A percentile compares a stretch with the other conserved stretches of the same genome.
phyloP scores from a whole-genome alignment of 495 filamentous ascomycete species.

The Achaetomiella virescens region DNA sequence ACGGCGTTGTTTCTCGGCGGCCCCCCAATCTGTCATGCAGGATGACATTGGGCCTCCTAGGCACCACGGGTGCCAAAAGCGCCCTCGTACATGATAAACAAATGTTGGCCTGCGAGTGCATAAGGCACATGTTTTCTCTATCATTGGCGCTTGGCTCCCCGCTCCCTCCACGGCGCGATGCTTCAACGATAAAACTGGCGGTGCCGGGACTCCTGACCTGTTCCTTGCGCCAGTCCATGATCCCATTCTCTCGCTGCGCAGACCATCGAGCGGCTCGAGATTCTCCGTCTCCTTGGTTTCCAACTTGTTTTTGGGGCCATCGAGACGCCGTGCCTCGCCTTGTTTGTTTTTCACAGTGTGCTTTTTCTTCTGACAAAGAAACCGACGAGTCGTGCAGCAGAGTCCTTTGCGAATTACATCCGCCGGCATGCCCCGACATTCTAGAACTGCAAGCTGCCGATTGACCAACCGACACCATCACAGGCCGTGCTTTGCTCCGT shows the following conservation, averaged over 20 bases:
- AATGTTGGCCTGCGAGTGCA: not conserved
- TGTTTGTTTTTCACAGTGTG: too few species aligned
- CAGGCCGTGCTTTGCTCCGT: not conserved
- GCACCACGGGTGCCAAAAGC: not conserved
- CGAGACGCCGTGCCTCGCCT: too few species aligned
- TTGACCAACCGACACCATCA: not conserved
- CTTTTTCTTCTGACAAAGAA: too few species aligned
- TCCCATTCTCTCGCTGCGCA: too few species aligned
- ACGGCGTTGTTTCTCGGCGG: not conserved
- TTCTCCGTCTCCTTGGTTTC: too few species aligned
- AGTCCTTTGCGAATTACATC: not conserved
- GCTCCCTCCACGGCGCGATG: not conserved
- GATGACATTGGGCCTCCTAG: not conserved
- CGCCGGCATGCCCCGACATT: not conserved
- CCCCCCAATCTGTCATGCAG: constrained; percentile 1
- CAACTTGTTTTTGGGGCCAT: too few species aligned
- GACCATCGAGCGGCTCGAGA: too few species aligned
- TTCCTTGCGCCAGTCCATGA: too few species aligned
- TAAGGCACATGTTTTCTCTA: not conserved
- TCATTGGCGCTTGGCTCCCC: not conserved
- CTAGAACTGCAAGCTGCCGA: not conserved
- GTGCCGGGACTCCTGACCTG: too few species aligned
- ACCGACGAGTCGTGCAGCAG: too few species aligned
- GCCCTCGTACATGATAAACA: constrained; percentile 1
- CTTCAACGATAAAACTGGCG: not conserved